Conservation (phyloP, 1,139 yeast species). For the Pichia sp. region DNA sequence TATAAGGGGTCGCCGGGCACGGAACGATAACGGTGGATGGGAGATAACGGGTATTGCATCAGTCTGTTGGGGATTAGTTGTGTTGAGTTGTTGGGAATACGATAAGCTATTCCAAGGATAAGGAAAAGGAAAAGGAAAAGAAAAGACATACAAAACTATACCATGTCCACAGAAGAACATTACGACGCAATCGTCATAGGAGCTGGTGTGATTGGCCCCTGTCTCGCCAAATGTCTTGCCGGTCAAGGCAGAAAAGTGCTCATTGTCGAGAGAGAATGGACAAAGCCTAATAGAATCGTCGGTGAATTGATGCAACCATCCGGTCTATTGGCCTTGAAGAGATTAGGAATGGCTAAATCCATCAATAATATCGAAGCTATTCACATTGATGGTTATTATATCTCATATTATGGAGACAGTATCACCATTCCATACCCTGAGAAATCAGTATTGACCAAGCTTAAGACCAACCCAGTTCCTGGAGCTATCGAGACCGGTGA, state of each 20-base stretch:
- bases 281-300: slow-evolving; percentile 89
- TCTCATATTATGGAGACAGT: slow-evolving; percentile 52
- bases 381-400: slow-evolving; percentile 72
- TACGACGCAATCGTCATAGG: slow-evolving; percentile 75
- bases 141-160: too few relatives aligned
- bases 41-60: too few relatives aligned
- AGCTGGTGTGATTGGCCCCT: slow-evolving; percentile 96
- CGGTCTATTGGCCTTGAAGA: slow-evolving; percentile 73
- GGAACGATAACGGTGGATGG: too few relatives aligned
- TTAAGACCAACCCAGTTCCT: slow-evolving; percentile 46
- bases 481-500: slow-evolving; percentile 33
- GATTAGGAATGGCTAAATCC: slow-evolving; percentile 75
- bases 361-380: slow-evolving; percentile 78
- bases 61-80: too few relatives aligned
- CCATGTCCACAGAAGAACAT: slow-evolving; percentile 7
- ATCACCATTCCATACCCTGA: slow-evolving; percentile 67
- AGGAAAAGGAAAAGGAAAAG: too few relatives aligned
- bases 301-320: slow-evolving; percentile 97
- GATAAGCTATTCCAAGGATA: too few relatives aligned
- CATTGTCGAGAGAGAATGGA: slow-evolving; percentile 81
- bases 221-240: slow-evolving; percentile 84
- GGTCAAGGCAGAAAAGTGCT: slow-evolving; percentile 78
- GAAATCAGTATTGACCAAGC: slow-evolving; percentile 34
- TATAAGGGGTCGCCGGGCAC: too few relatives aligned
- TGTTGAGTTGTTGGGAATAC: too few relatives aligned